Base-by-base conservation (phyloP, 2,329 filamentous ascomycete genomes). In the Ceratocystis albifundus region DNA sequence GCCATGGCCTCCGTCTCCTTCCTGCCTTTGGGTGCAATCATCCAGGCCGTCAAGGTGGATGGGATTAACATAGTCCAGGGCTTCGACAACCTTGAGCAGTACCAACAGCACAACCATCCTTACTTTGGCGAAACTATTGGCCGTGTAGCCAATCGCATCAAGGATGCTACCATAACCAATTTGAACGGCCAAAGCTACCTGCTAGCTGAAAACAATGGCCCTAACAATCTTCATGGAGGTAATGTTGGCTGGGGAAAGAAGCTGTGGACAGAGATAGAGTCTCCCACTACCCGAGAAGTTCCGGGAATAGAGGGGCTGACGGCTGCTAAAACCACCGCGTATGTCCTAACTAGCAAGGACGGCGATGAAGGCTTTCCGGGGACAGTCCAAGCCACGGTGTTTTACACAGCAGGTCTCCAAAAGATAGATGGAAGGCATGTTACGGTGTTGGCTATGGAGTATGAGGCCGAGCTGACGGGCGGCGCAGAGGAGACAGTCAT, bases 111-210 rank as follows among this genome's bases (percentile, higher is more conserved):
- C 79, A 93, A 94, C 77, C 78, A 76, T 10, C 86, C 89, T 1
- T 92, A 86, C 79, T 97, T 96, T 74, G 93, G 94, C 70, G 92
- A 93, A 75, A 97, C 90, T 57, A 96, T 97, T 74, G 94, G 94
- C 66, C 89, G 85, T 65, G 79, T 86, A 22, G 84, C 91, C 69
- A 97, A 97, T 78, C 87, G 93, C 67, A 85, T 96, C 74, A 83
- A 84, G 66, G 79, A 82, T 72, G 90, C 86, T 30, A 80, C 84
- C 70, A 85, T 96, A 74, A 77, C 86, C 70, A 80, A 80, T 64
- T 77, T 96, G 71, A 96, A 96, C 75, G 76, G 76, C 69, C 82
- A 84, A 72, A 78, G 81, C 2, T 94, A 95, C 75, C 72, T 80
- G 17, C 80, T 97, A 55, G 80, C 83, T 6, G 82, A 83, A 68